phyloP scores from a whole-genome alignment of 2,329 filamentous ascomycete genomes.

The Aspergillus flavus region DNA sequence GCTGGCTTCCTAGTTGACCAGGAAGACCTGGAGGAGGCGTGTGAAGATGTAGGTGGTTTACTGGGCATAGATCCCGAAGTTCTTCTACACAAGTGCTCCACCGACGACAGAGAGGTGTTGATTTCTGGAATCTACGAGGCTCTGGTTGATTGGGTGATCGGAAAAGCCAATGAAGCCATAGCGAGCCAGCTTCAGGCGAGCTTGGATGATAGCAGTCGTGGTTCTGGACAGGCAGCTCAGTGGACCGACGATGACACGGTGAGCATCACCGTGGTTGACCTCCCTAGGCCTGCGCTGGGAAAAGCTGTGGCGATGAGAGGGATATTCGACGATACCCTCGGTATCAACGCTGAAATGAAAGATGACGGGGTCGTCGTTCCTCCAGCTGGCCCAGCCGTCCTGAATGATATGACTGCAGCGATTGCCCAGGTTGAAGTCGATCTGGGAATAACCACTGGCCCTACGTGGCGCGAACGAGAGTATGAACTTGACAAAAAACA shows the following conservation, averaged over 20 bases:
- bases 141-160: constrained; percentile 90
- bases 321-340: constrained; percentile 87
- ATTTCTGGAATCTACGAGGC: constrained; percentile 90
- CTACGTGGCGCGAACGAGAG: constrained; percentile 71
- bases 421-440: constrained; percentile 76
- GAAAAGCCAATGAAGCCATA: constrained; percentile 85
- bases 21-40: constrained; percentile 80
- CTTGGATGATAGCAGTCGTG: constrained; percentile 63
- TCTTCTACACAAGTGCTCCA: constrained; percentile 75
- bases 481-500: constrained; percentile 80
- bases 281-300: constrained; percentile 76
- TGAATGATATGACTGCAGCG: constrained; percentile 84
- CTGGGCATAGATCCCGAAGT: constrained; percentile 85
- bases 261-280: constrained; percentile 82
- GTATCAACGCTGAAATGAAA: constrained; percentile 97
- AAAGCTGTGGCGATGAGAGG: constrained; percentile 88
- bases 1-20: constrained; percentile 82
- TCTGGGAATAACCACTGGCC: constrained; percentile 71
- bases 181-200: constrained; percentile 70
- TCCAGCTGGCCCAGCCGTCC: constrained; percentile 74
- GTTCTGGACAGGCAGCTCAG: constrained; percentile 60
- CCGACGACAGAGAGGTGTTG: constrained; percentile 78
- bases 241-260: constrained; percentile 77
- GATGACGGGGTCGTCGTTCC: constrained; percentile 84
- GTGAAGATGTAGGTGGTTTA: constrained; percentile 85